These are phyloP conservation scores for Ascosphaera apis DNA, from an alignment of 2,329 filamentous ascomycete genomes.

Conservation along the genomic window DNA sequence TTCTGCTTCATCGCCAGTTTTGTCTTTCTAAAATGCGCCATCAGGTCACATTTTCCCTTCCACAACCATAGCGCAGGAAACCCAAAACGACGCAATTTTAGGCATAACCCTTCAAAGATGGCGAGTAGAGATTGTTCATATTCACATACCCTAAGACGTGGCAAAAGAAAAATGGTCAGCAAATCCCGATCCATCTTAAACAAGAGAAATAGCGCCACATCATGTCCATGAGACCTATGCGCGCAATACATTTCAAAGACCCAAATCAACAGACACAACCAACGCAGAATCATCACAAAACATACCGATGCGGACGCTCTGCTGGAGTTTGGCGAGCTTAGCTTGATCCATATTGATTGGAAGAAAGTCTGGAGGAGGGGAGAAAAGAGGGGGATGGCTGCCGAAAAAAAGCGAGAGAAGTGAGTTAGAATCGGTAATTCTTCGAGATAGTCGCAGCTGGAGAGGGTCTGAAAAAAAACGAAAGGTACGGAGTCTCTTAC, in stretches of 20 bases:
- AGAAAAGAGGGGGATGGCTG: background rate
- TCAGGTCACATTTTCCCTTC: too few species aligned
- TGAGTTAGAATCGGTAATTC: too few species aligned
- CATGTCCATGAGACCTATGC: background rate
- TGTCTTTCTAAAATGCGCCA: too few species aligned
- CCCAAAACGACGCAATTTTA: too few species aligned
- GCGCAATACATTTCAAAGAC: background rate
- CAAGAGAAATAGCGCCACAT: too few species aligned
- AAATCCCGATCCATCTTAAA: background rate
- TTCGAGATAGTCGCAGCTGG: too few species aligned
- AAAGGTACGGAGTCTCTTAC: background rate
- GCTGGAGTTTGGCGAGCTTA: slow-evolving; percentile 43
- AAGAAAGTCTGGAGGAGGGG: background rate
- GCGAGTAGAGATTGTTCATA: too few species aligned
- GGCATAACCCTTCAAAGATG: too few species aligned
- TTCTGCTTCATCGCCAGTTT: too few species aligned
- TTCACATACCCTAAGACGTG: slow-evolving; percentile 4
- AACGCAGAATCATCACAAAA: slow-evolving; percentile 1
- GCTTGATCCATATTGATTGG: slow-evolving; percentile 37
- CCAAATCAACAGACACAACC: background rate
- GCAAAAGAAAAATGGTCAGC: slow-evolving; percentile 2
- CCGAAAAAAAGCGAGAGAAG: background rate
- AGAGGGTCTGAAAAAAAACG: background rate
- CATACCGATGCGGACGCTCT: slow-evolving; percentile 49
- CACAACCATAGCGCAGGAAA: too few species aligned